Evolutionary conservation across 2,329 filamentous ascomycete genomes (phyloP).

Genomic region (Hysterium pulicare): DNA sequence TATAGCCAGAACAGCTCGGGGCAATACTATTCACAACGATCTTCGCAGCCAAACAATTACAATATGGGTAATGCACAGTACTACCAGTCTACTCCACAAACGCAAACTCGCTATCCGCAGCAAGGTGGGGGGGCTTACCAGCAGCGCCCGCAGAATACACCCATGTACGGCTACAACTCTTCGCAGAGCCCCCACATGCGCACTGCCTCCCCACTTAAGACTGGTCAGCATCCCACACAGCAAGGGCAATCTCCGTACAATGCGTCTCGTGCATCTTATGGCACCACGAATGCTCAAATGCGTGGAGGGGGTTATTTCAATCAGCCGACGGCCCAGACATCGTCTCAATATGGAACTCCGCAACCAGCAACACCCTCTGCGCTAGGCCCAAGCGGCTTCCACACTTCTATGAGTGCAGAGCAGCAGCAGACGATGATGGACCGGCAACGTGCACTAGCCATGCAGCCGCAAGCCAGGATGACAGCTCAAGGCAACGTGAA

Average conservation of each 20-base stretch:
- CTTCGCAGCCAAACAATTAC: conserved; percentile 25
- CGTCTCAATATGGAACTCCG: conserved; percentile 30
- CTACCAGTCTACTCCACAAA: conserved; percentile 31
- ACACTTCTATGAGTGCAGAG: conserved; percentile 18
- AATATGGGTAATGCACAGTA: conserved; percentile 29
- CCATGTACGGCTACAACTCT: conserved; percentile 26
- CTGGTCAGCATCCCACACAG: conserved; percentile 18
- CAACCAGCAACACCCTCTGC: conserved; percentile 19
- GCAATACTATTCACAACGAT: conserved; percentile 30
- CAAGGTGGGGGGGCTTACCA: conserved; percentile 30
- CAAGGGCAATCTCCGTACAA: conserved; percentile 15
- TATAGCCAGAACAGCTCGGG: conserved; percentile 21
- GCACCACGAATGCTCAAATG: conserved; percentile 26
- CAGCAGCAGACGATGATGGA: conserved; percentile 36
- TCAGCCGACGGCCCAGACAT: conserved; percentile 4
- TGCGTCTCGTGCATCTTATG: conserved; percentile 25
- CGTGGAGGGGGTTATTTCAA: conserved; percentile 31
- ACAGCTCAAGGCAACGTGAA: conserved; percentile 34
- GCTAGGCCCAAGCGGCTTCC: conserved; percentile 16
- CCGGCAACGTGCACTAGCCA: conserved; percentile 27
- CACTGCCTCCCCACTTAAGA: conserved; percentile 36
- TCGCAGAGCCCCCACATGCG: conserved; percentile 27
- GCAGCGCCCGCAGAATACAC: conserved; percentile 31
- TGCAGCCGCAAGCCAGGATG: conserved; percentile 34
- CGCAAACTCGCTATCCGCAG: conserved; percentile 31